phyloP scores from a whole-genome alignment of 805 yeast genomes.

The Candida maris region DNA sequence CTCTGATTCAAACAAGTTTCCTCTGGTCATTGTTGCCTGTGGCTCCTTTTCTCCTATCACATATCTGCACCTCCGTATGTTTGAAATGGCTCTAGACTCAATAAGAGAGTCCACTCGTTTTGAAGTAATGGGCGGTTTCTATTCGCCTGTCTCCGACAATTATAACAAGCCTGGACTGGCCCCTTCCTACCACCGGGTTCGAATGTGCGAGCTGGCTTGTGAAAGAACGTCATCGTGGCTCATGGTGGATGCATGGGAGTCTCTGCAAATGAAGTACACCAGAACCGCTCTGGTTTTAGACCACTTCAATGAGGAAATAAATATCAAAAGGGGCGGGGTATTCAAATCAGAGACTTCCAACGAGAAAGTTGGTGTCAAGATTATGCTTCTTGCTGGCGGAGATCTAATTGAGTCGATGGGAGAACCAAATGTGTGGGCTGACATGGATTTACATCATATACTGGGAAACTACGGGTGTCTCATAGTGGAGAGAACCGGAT shows the following conservation, averaged over 20 bases:
- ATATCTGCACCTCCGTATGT: conserved; percentile 92
- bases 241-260: conserved; percentile 99
- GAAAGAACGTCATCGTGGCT: conserved; percentile 96
- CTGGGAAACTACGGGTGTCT: conserved; percentile 94
- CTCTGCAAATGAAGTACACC: conserved; percentile 83
- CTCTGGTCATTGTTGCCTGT: conserved; percentile 93
- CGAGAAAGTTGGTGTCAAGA: conserved; percentile 64
- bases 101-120: conserved; percentile 87
- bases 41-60: conserved; percentile 97
- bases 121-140: conserved; percentile 95
- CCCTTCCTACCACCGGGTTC: conserved; percentile 79
- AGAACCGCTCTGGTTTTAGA: conserved; percentile 94
- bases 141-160: conserved; percentile 90
- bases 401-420: conserved; percentile 98
- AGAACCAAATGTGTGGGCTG: conserved; percentile 99
- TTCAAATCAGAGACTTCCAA: conserved; percentile 55
- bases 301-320: conserved; percentile 94
- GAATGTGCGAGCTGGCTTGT: conserved; percentile 98
- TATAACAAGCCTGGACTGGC: conserved; percentile 94
- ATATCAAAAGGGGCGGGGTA: conserved; percentile 85
- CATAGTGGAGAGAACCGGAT: conserved; percentile 94
- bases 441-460: conserved; percentile 89
- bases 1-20: conserved; percentile 73
- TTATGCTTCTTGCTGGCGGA: conserved; percentile 97
- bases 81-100: conserved; percentile 97